phyloP scores from a whole-genome alignment of 2,329 filamentous ascomycete genomes.

The Sporothrix schenckii region DNA sequence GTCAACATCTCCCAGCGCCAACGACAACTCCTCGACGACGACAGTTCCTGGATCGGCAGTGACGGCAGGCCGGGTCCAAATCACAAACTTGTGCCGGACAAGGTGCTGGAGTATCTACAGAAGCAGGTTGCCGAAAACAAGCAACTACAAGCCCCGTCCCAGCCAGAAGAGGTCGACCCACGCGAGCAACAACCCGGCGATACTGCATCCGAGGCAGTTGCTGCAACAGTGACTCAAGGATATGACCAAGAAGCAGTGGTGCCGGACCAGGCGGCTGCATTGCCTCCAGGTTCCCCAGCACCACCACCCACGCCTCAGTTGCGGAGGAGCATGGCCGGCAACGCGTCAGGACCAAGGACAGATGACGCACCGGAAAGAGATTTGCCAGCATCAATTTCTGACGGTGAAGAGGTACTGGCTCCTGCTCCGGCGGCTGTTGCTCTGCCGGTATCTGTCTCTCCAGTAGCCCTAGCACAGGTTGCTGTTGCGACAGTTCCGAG shows the following conservation, averaged over 20 bases:
- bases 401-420: background rate
- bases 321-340: no score
- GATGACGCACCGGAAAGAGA: background rate
- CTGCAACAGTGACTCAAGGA: background rate
- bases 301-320: background rate
- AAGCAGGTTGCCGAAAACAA: background rate
- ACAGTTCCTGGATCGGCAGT: slow-evolving; percentile 33
- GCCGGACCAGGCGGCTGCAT: background rate
- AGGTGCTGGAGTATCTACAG: slow-evolving; percentile 7
- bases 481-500: background rate
- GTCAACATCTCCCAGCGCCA: slow-evolving; percentile 48
- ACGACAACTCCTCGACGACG: slow-evolving; percentile 43
- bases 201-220: background rate
- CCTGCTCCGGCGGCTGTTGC: background rate
- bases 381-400: background rate
- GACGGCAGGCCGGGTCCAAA: background rate
- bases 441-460: background rate
- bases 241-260: background rate
- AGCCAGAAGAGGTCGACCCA: background rate
- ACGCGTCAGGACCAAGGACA: background rate
- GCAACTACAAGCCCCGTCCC: background rate
- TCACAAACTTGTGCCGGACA: slow-evolving; percentile 18
- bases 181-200: background rate
- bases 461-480: background rate
- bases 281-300: background rate